Conservation (phyloP, 495 filamentous ascomycete species). For the Penicillium steckii region DNA sequence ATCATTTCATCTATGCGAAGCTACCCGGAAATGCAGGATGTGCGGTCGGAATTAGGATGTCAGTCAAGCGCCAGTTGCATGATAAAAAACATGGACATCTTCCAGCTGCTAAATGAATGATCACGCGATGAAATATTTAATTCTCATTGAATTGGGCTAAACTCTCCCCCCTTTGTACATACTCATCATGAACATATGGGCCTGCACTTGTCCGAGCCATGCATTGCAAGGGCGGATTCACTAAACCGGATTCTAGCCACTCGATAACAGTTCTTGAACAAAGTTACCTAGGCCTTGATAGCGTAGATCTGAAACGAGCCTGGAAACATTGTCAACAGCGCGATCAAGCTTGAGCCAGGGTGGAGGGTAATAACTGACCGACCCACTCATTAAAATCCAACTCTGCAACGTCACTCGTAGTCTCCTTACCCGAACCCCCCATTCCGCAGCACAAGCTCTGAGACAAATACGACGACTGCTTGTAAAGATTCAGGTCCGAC, state of each 20-base stretch:
- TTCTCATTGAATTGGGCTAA: conserved; percentile 6
- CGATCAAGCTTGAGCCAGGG: conserved; percentile 1
- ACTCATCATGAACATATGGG: conserved; percentile 4
- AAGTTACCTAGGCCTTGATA: conserved; percentile 3
- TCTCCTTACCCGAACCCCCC: neutral
- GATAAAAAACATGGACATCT: conserved; percentile 42
- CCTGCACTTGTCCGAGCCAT: conserved; percentile 8
- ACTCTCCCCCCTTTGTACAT: conserved; percentile 6
- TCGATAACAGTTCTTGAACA: conserved; percentile 3
- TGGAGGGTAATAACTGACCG: conserved; percentile 15
- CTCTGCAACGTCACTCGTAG: conserved; percentile 2
- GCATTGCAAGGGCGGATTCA: conserved; percentile 6
- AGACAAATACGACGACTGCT: conserved; percentile 11
- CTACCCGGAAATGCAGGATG: conserved; percentile 29
- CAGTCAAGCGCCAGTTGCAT: conserved; percentile 30
- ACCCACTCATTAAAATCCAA: conserved; percentile 19
- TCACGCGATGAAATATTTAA: conserved; percentile 4
- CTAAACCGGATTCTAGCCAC: conserved; percentile 4
- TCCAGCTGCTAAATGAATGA: conserved; percentile 38
- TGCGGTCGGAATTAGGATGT: conserved; percentile 45
- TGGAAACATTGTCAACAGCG: neutral
- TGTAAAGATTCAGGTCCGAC: conserved; percentile 59
- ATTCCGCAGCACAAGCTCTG: conserved; percentile 11
- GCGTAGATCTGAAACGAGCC: conserved; percentile 7
- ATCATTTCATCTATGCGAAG: conserved; percentile 28